Evolutionary conservation across 2,329 filamentous ascomycete genomes (phyloP).

Genomic region (Akanthomyces uredinophilus): DNA sequence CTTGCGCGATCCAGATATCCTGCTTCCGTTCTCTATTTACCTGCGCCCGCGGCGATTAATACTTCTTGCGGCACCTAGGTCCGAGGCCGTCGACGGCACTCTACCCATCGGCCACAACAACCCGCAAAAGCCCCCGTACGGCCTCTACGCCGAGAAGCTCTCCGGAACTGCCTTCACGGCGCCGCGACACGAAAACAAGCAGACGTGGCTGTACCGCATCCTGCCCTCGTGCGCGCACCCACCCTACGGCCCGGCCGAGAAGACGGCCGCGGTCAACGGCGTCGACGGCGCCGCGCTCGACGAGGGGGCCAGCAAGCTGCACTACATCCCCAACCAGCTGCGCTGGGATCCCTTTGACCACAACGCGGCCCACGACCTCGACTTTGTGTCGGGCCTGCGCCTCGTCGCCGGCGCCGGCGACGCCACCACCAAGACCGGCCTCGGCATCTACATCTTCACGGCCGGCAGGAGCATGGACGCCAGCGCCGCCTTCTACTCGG

Average conservation of each 20-base stretch:
- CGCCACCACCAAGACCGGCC: constrained; percentile 65
- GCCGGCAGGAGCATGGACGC: constrained; percentile 67
- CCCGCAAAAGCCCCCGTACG: constrained; percentile 72
- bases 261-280: constrained; percentile 20
- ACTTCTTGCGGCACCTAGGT: constrained; percentile 40
- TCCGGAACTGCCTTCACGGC: constrained; percentile 69
- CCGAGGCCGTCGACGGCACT: constrained; percentile 70
- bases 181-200: constrained; percentile 62
- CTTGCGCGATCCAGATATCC: background rate
- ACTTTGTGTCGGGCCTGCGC: constrained; percentile 53
- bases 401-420: constrained; percentile 73
- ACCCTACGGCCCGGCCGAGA: constrained; percentile 45
- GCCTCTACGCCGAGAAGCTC: constrained; percentile 77
- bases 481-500: constrained; percentile 70
- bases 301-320: constrained; percentile 42
- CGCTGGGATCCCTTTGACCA: constrained; percentile 75
- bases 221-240: constrained; percentile 59
- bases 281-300: constrained; percentile 20
- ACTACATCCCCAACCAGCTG: constrained; percentile 75
- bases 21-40: background rate
- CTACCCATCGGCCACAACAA: constrained; percentile 74
- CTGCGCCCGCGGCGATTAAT: background rate
- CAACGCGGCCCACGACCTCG: constrained; percentile 44
- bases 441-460: constrained; percentile 72
- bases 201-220: constrained; percentile 69